Evolutionary conservation across 225 moss, liverwort and hornwort species (phyloP).

Genomic region (Sphagnum contortum): DNA sequence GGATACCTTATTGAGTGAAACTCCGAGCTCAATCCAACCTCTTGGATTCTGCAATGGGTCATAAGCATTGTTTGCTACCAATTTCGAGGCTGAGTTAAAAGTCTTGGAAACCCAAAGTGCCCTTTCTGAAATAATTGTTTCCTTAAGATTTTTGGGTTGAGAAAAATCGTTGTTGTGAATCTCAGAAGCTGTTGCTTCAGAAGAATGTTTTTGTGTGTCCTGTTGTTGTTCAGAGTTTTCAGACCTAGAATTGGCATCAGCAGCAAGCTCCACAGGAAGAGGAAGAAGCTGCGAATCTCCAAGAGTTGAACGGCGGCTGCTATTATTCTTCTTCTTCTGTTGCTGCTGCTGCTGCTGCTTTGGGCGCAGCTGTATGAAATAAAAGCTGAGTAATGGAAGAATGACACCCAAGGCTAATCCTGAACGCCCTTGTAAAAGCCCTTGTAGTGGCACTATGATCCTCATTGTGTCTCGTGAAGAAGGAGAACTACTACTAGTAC

Average conservation of each 20-base stretch:
- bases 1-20: conserved; percentile 70
- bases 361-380: conserved; percentile 48
- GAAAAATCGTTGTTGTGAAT: no score
- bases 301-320: no score
- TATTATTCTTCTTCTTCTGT: no score
- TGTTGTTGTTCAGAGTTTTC: no score
- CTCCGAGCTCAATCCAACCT: conserved; percentile 86
- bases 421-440: conserved; percentile 42
- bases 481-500: no score
- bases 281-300: no score
- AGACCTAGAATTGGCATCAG: no score
- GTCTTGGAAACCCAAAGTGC: conserved; percentile 6
- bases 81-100: no score
- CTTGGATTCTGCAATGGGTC: conserved; percentile 41
- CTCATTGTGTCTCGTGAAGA: conserved; percentile 16
- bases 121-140: conserved; percentile 36
- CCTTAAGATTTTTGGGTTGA: no score
- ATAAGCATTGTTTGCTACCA: conserved; percentile 38
- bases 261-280: no score
- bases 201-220: no score
- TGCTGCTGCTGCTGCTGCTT: neutral
- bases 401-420: conserved; percentile 39
- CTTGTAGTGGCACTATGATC: conserved; percentile 47
- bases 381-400: conserved; percentile 40
- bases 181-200: no score